Evolutionary conservation across 164 flowering plant species (phyloP).

Genomic region (Hamamelis virginiana): DNA sequence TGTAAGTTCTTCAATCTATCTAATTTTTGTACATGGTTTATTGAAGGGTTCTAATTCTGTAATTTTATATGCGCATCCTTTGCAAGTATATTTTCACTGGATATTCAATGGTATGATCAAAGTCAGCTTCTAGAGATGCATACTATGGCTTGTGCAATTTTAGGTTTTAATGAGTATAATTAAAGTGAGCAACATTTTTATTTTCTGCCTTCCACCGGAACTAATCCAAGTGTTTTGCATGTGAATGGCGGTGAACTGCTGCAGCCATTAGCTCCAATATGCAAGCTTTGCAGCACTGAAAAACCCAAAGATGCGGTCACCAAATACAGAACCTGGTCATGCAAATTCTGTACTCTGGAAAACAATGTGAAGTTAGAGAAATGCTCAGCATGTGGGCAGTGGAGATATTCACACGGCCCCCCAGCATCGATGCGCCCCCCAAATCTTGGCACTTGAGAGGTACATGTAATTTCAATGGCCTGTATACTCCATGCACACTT

Average conservation of each 20-base stretch:
- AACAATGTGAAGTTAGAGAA: constrained; percentile 62
- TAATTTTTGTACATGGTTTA: background rate
- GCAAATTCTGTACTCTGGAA: constrained; percentile 85
- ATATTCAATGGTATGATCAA: too few species aligned
- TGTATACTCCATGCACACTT: too few species aligned
- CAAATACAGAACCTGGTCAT: constrained; percentile 68
- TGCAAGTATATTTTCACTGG: too few species aligned
- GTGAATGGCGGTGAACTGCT: constrained; percentile 13
- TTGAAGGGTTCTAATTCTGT: background rate
- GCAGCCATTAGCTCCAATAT: constrained; percentile 75
- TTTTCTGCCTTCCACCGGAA: background rate
- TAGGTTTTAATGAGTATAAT: too few species aligned
- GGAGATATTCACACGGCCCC: constrained; percentile 90
- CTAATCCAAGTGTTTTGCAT: background rate
- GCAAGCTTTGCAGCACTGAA: constrained; percentile 52
- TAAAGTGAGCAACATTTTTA: background rate
- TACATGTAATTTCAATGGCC: background rate
- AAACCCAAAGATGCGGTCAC: constrained; percentile 51
- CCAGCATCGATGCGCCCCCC: constrained; percentile 56
- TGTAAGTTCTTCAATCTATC: constrained; percentile 32
- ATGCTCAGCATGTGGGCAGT: constrained; percentile 80
- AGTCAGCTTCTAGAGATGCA: too few species aligned
- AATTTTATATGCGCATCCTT: too few species aligned
- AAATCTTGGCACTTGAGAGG: constrained; percentile 59
- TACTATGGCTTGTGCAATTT: too few species aligned